These are phyloP conservation scores for Arctostaphylos glauca DNA, from an alignment of 148 eudicot species.

Conservation along the genomic window DNA sequence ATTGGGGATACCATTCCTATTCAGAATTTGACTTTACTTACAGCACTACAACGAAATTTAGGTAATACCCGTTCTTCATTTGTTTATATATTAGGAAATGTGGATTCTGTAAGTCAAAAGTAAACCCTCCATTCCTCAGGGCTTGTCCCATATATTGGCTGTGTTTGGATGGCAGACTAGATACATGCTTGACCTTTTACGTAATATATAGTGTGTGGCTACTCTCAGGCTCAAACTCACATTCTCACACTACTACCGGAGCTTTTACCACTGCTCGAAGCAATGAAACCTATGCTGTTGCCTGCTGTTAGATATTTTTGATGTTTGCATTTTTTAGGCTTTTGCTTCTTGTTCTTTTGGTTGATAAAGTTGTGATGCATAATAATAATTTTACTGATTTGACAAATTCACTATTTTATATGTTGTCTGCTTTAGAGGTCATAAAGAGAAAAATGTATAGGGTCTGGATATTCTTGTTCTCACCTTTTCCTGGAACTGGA, in stretches of 20 bases:
- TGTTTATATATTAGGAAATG: neutral
- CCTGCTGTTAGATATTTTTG: neutral
- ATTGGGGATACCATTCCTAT: too few species aligned
- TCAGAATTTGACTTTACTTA: neutral
- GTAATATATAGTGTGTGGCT: neutral
- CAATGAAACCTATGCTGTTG: neutral
- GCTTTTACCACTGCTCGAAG: neutral
- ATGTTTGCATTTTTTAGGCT: too few species aligned
- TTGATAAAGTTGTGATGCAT: too few species aligned
- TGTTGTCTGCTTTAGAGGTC: too few species aligned
- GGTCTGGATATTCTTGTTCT: too few species aligned
- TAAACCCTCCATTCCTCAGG: neutral
- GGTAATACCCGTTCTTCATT: neutral
- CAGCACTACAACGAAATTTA: neutral
- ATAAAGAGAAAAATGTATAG: too few species aligned
- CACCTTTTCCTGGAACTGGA: too few species aligned
- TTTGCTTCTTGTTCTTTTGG: too few species aligned
- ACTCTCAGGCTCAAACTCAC: neutral
- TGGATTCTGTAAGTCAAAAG: neutral
- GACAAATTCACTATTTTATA: too few species aligned
- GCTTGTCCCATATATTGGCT: neutral
- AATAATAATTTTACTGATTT: too few species aligned
- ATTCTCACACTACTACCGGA: neutral
- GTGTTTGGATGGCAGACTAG: neutral
- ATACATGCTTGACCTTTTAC: neutral